Conservation (phyloP, 2,329 filamentous ascomycete species). For the Decorospora gaudefroyi region DNA sequence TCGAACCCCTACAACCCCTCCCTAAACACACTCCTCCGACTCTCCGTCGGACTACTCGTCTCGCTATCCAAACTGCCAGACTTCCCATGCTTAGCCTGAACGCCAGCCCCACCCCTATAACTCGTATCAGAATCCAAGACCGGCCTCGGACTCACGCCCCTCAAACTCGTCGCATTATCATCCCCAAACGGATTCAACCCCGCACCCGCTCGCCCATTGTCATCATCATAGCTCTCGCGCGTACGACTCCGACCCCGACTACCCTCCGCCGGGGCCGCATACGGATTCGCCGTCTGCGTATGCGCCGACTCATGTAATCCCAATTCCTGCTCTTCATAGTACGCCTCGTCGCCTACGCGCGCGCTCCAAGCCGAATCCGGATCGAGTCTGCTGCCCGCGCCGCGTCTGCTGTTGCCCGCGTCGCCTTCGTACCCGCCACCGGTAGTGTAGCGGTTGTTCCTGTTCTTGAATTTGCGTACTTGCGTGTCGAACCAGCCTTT, state of each 20-base stretch:
- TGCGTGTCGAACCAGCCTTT: slow-evolving; percentile 74
- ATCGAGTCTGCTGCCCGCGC: slow-evolving; percentile 66
- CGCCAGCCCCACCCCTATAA: slow-evolving; percentile 45
- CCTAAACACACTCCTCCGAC: slow-evolving; percentile 68
- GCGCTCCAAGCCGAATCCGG: slow-evolving; percentile 87
- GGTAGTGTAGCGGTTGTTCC: slow-evolving; percentile 67
- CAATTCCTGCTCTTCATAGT: slow-evolving; percentile 78
- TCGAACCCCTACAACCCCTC: slow-evolving; percentile 71
- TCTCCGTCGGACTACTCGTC: slow-evolving; percentile 67
- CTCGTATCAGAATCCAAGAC: slow-evolving; percentile 54
- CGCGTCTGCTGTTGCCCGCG: slow-evolving; percentile 42
- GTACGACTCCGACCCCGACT: slow-evolving; percentile 55
- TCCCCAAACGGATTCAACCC: slow-evolving; percentile 47
- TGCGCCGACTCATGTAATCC: slow-evolving; percentile 56
- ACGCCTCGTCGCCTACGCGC: slow-evolving; percentile 74
- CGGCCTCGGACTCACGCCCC: slow-evolving; percentile 78
- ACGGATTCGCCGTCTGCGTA: slow-evolving; percentile 45
- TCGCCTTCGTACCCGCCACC: slow-evolving; percentile 78
- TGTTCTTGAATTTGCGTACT: slow-evolving; percentile 65
- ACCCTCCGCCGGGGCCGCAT: slow-evolving; percentile 31
- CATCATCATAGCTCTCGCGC: slow-evolving; percentile 51
- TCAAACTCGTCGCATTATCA: slow-evolving; percentile 55
- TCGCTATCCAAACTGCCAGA: slow-evolving; percentile 39
- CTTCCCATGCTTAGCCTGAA: slow-evolving; percentile 46
- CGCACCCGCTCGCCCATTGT: slow-evolving; percentile 36